Conservation (phyloP, 1,284 basidiomycete species). For the Pyrrhoderma noxium region DNA sequence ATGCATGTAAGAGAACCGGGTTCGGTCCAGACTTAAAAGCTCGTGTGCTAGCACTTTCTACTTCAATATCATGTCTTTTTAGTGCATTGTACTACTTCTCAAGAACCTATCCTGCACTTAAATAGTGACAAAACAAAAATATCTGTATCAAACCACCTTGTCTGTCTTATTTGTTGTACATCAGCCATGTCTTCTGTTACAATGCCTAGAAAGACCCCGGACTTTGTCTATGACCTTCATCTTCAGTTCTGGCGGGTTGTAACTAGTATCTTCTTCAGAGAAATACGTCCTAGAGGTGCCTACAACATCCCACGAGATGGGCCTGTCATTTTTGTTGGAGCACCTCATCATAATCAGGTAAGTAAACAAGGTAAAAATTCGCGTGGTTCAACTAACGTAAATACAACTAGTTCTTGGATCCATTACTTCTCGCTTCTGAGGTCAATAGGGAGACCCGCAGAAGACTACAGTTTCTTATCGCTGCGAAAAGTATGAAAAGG, state of each 20-base stretch:
- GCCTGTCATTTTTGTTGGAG: conserved; percentile 93
- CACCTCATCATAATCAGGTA: conserved; percentile 95
- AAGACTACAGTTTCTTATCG: conserved; percentile 84
- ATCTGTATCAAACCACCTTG: not conserved
- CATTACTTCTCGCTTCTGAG: conserved; percentile 82
- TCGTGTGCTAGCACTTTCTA: no score
- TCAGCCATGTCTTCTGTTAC: conserved; percentile 12
- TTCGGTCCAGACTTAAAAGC: no score
- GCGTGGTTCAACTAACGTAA: not conserved
- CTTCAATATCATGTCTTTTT: no score
- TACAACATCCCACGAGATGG: conserved; percentile 92
- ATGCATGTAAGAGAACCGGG: no score
- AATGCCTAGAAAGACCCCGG: conserved; percentile 18
- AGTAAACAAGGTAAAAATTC: conserved; percentile 23
- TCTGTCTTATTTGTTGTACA: not conserved
- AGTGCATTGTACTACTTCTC: no score
- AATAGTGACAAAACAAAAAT: not conserved
- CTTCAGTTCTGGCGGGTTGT: conserved; percentile 78
- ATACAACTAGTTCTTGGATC: conserved; percentile 80
- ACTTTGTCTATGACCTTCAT: conserved; percentile 51
- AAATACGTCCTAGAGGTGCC: conserved; percentile 90
- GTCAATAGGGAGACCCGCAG: conserved; percentile 82
- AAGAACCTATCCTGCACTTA: not conserved
- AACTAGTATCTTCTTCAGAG: conserved; percentile 95
- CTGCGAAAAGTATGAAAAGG: conserved; percentile 88